Conservation (phyloP, 2,329 filamentous ascomycete species). For the Colletotrichum shisoi region DNA sequence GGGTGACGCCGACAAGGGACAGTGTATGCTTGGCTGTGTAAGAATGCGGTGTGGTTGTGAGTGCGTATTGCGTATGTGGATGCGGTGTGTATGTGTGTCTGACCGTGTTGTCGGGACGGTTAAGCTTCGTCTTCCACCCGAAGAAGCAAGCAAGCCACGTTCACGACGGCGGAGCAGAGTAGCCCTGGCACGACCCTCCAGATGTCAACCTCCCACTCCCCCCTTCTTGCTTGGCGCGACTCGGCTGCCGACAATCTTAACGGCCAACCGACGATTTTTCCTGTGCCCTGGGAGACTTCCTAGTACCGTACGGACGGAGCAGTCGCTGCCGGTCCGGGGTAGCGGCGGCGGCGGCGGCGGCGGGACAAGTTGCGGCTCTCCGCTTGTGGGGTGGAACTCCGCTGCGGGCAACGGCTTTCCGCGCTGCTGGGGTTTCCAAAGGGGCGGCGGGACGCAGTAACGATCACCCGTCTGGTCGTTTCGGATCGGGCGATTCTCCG, state of each 20-base stretch:
- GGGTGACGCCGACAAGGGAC: constrained; percentile 11
- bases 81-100: constrained; percentile 4
- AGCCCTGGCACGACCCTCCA: not conserved
- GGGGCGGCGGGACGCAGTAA: constrained; percentile 4
- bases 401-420: constrained; percentile 38
- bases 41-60: constrained; percentile 2
- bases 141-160: constrained; percentile 3
- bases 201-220: not conserved
- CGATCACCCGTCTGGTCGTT: constrained; percentile 15
- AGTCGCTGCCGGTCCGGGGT: constrained; percentile 29
- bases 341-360: too few relatives aligned
- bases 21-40: constrained; percentile 9
- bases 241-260: constrained; percentile 1
- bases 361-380: constrained; percentile 34
- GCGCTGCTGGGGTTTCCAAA: constrained; percentile 22
- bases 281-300: not conserved
- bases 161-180: constrained; percentile 6
- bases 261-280: not conserved
- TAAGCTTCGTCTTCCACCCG: not conserved
- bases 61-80: not conserved
- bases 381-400: constrained; percentile 41
- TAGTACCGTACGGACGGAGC: constrained; percentile 22
- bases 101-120: constrained; percentile 9
- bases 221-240: constrained; percentile 3
- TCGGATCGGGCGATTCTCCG: constrained; percentile 31